phyloP scores from a whole-genome alignment of 1,284 basidiomycete species.

The Malassezia slooffiae region DNA sequence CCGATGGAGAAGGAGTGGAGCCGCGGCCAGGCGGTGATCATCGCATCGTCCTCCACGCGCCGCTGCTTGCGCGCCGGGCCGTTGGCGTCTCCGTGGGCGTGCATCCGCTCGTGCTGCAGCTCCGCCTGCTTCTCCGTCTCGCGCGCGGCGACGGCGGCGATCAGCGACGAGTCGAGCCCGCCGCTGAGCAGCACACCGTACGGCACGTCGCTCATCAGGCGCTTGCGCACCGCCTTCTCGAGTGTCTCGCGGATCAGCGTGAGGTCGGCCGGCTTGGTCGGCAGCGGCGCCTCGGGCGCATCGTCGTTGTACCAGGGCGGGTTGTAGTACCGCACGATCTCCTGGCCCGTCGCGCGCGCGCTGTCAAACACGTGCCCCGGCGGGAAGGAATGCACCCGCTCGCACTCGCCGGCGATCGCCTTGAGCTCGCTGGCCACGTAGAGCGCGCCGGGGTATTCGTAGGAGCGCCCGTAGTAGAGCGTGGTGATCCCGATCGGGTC shows the following conservation, averaged over 20 bases:
- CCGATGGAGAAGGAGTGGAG: constrained; percentile 98
- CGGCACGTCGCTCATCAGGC: constrained; percentile 97
- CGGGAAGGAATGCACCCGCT: constrained; percentile 87
- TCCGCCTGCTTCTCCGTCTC: constrained; percentile 74
- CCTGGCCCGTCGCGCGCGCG: constrained; percentile 36
- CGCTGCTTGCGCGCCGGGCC: constrained; percentile 47
- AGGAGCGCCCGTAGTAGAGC: constrained; percentile 89
- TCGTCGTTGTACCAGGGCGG: constrained; percentile 47
- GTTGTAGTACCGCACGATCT: constrained; percentile 46
- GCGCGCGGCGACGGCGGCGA: constrained; percentile 88
- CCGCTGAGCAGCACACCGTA: constrained; percentile 94
- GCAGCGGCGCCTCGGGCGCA: constrained; percentile 55
- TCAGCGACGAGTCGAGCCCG: constrained; percentile 88
- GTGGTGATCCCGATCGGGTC: constrained; percentile 98
- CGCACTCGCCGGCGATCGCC: constrained; percentile 80
- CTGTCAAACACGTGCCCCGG: constrained; percentile 68
- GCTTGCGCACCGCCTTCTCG: constrained; percentile 84
- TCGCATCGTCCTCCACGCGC: constrained; percentile 33
- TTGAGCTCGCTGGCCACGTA: constrained; percentile 97
- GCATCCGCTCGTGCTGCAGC: constrained; percentile 48
- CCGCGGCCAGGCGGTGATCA: constrained; percentile 74
- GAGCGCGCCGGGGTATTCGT: constrained; percentile 67
- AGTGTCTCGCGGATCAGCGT: constrained; percentile 57
- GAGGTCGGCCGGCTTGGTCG: constrained; percentile 60
- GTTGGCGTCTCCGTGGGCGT: constrained; percentile 17